Evolutionary conservation across 805 yeast species (phyloP), one percentile per base, ranked within the genome.

Genomic region (Torulaspora delbrueckii): DNA sequence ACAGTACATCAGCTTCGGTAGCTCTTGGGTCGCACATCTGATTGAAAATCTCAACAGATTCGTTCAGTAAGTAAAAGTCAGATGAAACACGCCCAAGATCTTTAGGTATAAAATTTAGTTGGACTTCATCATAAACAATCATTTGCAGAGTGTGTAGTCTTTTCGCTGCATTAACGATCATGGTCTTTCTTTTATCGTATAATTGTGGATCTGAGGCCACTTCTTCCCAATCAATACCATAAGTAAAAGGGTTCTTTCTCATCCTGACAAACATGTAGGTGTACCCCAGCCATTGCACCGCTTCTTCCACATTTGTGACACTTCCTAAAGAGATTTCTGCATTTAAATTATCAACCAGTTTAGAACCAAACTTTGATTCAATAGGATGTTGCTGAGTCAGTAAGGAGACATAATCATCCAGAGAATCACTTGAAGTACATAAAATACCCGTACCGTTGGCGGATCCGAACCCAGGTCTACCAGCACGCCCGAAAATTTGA

Each of bases 401-500:
- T 16, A 90, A 72, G 1, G 93, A 79, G n/a, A 95, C 78, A 58
- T 91, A 93, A 55, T 89, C 96, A 56, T 87, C 95, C 23, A 95
- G 67, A 40, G 78, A 72, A 57, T 91, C 98, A 47, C 75, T 73
- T 0, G 95, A 74, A 0, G 99, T 93, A 62, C 93, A 82, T 39
- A 93, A 69, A 19, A 89, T 81, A 72, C 98, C 98, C 2, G 91
- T 86, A 74, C 99, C 99, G 59, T 77, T 83, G 46, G 79, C 79
- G 55, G 91, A 96, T 12, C 67, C 68, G 66, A 80, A 93, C 57
- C 95, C 99, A 0, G 99, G 99, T 68, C 99, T 81, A 69, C 99
- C 99, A 23, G 99, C 99, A 71, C 99, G 85, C 56, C 99, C 99
- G 69, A 93, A 93, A 54, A 93, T 93, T 71, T 93, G 99, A 50